Evolutionary conservation across 2,329 filamentous ascomycete species (phyloP).

Genomic region (Hypoxylon sp.): DNA sequence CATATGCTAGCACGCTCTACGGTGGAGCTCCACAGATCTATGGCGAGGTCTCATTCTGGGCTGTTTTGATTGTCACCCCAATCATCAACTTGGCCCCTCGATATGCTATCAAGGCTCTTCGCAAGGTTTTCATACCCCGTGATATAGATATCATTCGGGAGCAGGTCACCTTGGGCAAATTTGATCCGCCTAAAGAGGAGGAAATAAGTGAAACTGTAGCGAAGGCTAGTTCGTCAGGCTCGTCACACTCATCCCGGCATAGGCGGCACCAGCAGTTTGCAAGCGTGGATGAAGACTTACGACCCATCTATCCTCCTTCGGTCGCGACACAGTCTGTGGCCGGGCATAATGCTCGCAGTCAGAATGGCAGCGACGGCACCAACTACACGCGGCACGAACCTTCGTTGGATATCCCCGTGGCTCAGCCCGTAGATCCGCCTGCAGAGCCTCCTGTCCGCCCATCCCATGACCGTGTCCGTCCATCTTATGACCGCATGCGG

Average conservation of each 20-base stretch:
- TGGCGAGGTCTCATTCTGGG: slow-evolving; percentile 87
- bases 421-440: slow-evolving; percentile 49
- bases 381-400: slow-evolving; percentile 82
- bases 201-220: slow-evolving; percentile 56
- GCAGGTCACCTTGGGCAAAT: slow-evolving; percentile 86
- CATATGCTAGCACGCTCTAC: slow-evolving; percentile 74
- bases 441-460: slow-evolving; percentile 58
- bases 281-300: slow-evolving; percentile 86
- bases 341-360: slow-evolving; percentile 85
- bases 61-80: slow-evolving; percentile 82
- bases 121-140: slow-evolving; percentile 94
- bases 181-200: slow-evolving; percentile 73
- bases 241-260: slow-evolving; percentile 65
- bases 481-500: slow-evolving; percentile 89
- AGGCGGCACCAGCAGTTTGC: slow-evolving; percentile 71
- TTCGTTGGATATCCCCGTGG: slow-evolving; percentile 67
- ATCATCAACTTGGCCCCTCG: slow-evolving; percentile 88
- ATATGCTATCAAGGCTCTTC: slow-evolving; percentile 86
- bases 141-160: slow-evolving; percentile 97
- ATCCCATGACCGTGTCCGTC: slow-evolving; percentile 78
- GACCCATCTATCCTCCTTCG: slow-evolving; percentile 94
- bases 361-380: slow-evolving; percentile 94
- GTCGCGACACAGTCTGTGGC: slow-evolving; percentile 77
- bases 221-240: slow-evolving; percentile 58
- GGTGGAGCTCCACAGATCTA: slow-evolving; percentile 84